These are phyloP conservation scores for Areca catechu DNA, from an alignment of 176 grass and related monocot genomes.

Conservation along the genomic window DNA sequence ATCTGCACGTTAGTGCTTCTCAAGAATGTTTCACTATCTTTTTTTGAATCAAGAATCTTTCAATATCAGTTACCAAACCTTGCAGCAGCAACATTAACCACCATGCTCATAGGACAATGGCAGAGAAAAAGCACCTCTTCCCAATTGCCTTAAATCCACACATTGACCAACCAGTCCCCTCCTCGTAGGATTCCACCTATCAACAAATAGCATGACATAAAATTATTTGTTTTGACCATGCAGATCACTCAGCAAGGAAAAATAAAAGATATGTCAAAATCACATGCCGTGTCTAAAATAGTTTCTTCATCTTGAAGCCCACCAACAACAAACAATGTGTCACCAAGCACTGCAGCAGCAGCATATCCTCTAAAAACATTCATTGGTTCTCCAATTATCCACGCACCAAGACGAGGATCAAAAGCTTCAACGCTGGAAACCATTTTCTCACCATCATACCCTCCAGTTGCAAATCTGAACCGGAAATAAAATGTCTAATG, in stretches of 20 bases:
- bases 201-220: neutral
- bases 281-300: conserved; percentile 41
- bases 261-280: neutral
- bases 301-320: conserved; percentile 26
- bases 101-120: conserved; percentile 24
- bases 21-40: no score
- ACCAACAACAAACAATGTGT: conserved; percentile 44
- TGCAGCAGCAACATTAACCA: no score
- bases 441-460: conserved; percentile 34
- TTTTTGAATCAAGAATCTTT: no score
- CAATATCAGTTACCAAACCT: no score
- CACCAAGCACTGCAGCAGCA: conserved; percentile 31
- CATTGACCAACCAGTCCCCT: conserved; percentile 37
- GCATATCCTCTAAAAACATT: conserved; percentile 49
- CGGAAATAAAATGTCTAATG: neutral
- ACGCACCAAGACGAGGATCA: conserved; percentile 47
- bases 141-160: conserved; percentile 31
- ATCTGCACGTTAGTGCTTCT: no score
- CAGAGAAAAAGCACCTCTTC: conserved; percentile 51
- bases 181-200: conserved; percentile 63
- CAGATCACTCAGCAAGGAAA: neutral
- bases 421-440: conserved; percentile 54
- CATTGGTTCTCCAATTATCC: conserved; percentile 42
- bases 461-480: conserved; percentile 62
- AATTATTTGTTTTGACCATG: no score